Conservation (phyloP, 768 basidiomycete species). For the Podaxis sp. region DNA sequence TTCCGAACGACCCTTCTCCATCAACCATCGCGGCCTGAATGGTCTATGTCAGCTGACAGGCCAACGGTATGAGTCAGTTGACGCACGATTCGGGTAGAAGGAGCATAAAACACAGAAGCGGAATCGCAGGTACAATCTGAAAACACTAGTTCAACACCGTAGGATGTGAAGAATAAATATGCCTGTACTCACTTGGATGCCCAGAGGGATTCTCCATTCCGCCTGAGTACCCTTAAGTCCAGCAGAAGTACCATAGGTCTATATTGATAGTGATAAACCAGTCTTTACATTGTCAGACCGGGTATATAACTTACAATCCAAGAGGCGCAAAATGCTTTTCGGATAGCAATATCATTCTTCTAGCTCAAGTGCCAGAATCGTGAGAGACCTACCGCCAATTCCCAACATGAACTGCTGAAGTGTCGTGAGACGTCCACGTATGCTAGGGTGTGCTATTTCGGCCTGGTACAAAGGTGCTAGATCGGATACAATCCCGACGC, state of each 20-base stretch:
- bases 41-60: background rate
- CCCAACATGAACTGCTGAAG: conserved; percentile 57
- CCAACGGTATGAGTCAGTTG: background rate
- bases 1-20: conserved; percentile 47
- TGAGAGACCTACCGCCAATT: conserved; percentile 35
- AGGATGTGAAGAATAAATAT: background rate
- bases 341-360: background rate
- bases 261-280: background rate
- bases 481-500: conserved; percentile 49
- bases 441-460: conserved; percentile 58
- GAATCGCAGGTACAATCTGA: conserved; percentile 46
- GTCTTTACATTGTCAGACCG: background rate
- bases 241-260: conserved; percentile 43
- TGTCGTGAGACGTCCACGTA: conserved; percentile 53
- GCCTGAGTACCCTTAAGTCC: conserved; percentile 35
- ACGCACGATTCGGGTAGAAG: conserved; percentile 51
- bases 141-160: background rate
- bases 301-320: conserved; percentile 36
- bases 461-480: conserved; percentile 51
- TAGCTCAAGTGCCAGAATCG: background rate
- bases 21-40: conserved; percentile 48
- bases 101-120: conserved; percentile 48
- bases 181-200: conserved; percentile 32
- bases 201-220: conserved; percentile 54
- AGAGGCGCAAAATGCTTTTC: conserved; percentile 46